A percentile compares a stretch with the other conserved stretches of the same genome.
These are phyloP conservation scores for Diddensiella transvaalensis DNA, from an alignment of 805 yeast species.

Conservation along the genomic window DNA sequence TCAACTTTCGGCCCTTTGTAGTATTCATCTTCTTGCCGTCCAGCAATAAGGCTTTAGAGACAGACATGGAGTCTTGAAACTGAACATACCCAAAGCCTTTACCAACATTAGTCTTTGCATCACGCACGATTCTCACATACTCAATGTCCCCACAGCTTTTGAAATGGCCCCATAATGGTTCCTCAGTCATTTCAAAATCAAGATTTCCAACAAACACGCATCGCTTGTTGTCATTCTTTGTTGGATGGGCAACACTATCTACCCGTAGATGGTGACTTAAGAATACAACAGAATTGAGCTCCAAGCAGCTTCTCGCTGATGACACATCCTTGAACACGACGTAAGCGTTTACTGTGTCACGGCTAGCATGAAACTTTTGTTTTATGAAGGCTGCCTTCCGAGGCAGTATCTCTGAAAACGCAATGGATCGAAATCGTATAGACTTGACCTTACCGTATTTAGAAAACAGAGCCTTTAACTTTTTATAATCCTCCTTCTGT, in stretches of 20 bases:
- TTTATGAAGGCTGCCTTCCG: conserved; percentile 86
- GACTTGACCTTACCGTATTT: conserved; percentile 57
- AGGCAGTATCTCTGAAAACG: conserved; percentile 83
- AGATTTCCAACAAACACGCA: conserved; percentile 90
- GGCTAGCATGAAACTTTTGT: conserved; percentile 68
- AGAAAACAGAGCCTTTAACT: conserved; percentile 60
- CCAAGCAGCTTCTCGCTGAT: conserved; percentile 42
- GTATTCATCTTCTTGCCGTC: conserved; percentile 58
- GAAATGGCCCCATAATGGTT: conserved; percentile 81
- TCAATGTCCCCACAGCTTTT: conserved; percentile 66
- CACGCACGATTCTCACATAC: conserved; percentile 86
- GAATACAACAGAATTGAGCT: conserved; percentile 65
- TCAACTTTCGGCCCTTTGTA: conserved; percentile 52
- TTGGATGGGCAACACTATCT: conserved; percentile 90
- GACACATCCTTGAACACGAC: conserved; percentile 63
- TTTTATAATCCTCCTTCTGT: conserved; percentile 55
- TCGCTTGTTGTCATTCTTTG: conserved; percentile 76
- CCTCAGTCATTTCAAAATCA: conserved; percentile 91
- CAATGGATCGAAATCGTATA: conserved; percentile 86
- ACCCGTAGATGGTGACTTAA: conserved; percentile 77
- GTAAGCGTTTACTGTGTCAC: conserved; percentile 85
- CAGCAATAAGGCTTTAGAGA: conserved; percentile 74
- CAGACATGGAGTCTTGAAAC: conserved; percentile 62
- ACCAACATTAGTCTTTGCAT: conserved; percentile 89
- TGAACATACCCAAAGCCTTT: conserved; percentile 97